phyloP scores from a whole-genome alignment of 2,329 filamentous ascomycete genomes.

The Diaporthe sp. region DNA sequence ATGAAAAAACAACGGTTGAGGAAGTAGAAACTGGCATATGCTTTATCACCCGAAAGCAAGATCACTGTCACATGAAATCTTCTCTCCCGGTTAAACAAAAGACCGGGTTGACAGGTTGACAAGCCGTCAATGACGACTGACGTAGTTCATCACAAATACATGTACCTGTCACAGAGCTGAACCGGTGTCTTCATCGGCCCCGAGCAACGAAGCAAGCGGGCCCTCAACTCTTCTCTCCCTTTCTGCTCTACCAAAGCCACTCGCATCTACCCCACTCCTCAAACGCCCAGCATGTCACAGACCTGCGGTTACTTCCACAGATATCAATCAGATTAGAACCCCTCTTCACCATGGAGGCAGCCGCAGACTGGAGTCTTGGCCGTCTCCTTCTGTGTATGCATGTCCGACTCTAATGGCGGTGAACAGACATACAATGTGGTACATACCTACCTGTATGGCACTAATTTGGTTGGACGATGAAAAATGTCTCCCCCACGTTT shows the following conservation, averaged over 20 bases:
- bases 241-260: neutral
- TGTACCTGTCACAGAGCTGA: neutral
- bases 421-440: neutral
- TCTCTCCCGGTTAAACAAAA: too few species aligned
- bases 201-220: neutral
- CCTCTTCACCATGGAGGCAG: neutral
- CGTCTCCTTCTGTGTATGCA: neutral
- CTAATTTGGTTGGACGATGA: neutral
- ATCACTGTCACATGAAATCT: too few species aligned
- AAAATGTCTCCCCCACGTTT: neutral
- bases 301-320: neutral
- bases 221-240: neutral
- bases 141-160: neutral
- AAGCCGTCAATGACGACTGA: neutral
- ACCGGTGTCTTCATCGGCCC: slow-evolving; percentile 15
- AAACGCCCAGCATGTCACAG: neutral
- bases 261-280: neutral
- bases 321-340: neutral
- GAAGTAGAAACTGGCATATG: neutral
- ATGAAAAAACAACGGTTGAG: neutral
- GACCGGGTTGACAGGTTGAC: neutral
- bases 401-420: neutral
- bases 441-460: too few species aligned
- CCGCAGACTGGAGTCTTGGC: neutral
- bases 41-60: neutral